These are phyloP conservation scores for Ormosia semicastrata DNA, from an alignment of 306 rosid genomes.

Conservation along the genomic window DNA sequence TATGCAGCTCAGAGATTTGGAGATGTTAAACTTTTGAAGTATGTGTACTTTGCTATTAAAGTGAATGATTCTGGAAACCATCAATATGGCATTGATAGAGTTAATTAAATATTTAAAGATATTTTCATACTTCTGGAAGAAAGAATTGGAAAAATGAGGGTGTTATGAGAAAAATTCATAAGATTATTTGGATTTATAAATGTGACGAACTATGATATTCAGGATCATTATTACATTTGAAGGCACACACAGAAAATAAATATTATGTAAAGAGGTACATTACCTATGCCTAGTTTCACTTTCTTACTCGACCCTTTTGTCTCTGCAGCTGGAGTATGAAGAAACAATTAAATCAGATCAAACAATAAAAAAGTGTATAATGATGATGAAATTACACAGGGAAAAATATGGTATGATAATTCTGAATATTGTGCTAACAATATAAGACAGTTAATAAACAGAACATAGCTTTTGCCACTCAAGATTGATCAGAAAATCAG, in stretches of 20 bases:
- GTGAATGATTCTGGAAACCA: background rate
- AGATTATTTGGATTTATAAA: no score
- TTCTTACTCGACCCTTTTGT: background rate
- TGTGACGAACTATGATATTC: no score
- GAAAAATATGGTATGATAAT: background rate
- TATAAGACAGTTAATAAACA: background rate
- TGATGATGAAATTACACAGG: background rate
- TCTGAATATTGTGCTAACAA: background rate
- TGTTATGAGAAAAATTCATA: background rate
- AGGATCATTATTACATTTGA: background rate
- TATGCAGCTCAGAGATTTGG: background rate
- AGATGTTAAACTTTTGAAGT: background rate
- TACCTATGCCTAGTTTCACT: conserved; percentile 48
- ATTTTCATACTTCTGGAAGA: background rate
- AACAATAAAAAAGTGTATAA: background rate
- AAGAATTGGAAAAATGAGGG: background rate
- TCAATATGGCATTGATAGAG: background rate
- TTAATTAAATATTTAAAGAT: background rate
- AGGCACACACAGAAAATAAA: background rate
- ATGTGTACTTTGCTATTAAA: background rate
- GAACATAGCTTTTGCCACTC: background rate
- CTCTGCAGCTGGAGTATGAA: conserved; percentile 32
- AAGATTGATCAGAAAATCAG: background rate
- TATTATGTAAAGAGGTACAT: background rate
- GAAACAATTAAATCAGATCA: background rate